Evolutionary conservation across 2,329 filamentous ascomycete genomes (phyloP).

Genomic region (Fusarium sp.): DNA sequence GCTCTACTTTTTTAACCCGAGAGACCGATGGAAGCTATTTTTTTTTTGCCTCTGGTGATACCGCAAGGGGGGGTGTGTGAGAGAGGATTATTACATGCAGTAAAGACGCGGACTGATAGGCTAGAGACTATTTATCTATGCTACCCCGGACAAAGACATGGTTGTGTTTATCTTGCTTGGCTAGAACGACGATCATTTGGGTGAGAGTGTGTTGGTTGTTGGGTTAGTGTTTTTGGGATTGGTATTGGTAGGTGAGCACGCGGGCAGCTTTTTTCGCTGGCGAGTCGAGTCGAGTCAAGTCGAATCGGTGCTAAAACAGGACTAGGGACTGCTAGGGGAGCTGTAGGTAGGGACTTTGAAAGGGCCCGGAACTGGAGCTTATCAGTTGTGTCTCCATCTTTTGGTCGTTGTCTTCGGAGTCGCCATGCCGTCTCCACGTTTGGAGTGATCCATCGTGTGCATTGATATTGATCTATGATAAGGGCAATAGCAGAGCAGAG

Average conservation of each 20-base stretch:
- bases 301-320: not conserved
- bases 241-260: constrained; percentile 12
- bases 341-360: not conserved
- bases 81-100: not conserved
- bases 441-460: not conserved
- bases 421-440: constrained; percentile 9
- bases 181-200: constrained; percentile 9
- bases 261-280: not conserved
- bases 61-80: constrained; percentile 1
- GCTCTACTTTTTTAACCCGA: constrained; percentile 33
- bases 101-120: not conserved
- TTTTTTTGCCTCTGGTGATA: constrained; percentile 15
- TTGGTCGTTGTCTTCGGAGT: constrained; percentile 8
- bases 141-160: constrained; percentile 2
- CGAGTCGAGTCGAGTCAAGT: not conserved
- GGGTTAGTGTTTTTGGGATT: not conserved
- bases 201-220: not conserved
- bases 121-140: not conserved
- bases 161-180: not conserved
- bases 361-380: constrained; percentile 2
- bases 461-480: not conserved
- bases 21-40: constrained; percentile 2
- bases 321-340: not conserved
- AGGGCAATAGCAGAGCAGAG: not conserved
- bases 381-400: constrained; percentile 26